Evolutionary conservation across 805 yeast species (phyloP), one percentile per base, ranked within the genome.

Genomic region (Millerozyma miso): DNA sequence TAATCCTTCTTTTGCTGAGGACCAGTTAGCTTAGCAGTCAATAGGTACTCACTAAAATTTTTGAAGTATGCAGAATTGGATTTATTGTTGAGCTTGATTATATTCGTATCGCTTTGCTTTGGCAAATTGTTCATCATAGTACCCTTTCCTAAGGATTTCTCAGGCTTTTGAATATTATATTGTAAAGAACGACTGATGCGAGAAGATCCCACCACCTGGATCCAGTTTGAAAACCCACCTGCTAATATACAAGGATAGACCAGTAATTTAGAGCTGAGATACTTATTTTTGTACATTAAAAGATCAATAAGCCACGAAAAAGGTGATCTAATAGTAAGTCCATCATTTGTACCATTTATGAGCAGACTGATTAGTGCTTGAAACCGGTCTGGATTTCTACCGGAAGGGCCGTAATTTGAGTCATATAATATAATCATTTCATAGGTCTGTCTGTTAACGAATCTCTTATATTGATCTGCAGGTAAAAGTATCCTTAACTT

Each of bases 381-480:
- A 33, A 77, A 60, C 37, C 70, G 62, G 35, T 63, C 55, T 4
- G 48, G 43, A 33, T 50, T 54, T 17, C 32, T 48, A 37, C 50
- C 38, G 40, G 47, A 41, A 12, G 54, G 53, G 1, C 73, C 72
- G 33, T 67, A 75, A 20, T 60, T 53, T 29, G 68, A 62, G 57
- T 85, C 87, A 54, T 88, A 81, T 1, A 86, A 51, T 2, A 90
- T 81, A 1, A 91, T 69, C 35, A 80, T 63, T 38, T 83, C 87
- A 56, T 75, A 88, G 10, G 56, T 50, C 43, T 70, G 61, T 49
- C 96, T 64, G 3, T 66, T 59, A 17, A 64, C 59, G 52, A 89
- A 89, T 38, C 74, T 49, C 1, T 53, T 56, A 39, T 73, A 74
- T 53, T 88, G 93, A 3, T 59, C 58, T 12, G 69, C 70, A 2